Evolutionary conservation across 345 rosid genomes (phyloP).

Genomic region (Euphorbia peplus): DNA sequence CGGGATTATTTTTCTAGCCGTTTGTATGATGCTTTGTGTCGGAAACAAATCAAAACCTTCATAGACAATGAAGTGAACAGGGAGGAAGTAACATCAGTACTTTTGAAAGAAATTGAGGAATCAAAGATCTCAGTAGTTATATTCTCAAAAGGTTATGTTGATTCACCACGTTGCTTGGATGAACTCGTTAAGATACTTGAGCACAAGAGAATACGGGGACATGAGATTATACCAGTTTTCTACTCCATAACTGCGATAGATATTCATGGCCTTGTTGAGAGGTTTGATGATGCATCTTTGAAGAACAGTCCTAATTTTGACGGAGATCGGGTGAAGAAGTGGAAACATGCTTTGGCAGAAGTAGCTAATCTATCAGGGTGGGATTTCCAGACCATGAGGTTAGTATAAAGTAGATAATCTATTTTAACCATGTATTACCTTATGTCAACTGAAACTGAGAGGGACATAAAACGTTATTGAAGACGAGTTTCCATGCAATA

Average conservation of each 20-base stretch:
- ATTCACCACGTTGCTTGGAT: not conserved
- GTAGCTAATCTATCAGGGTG: not conserved
- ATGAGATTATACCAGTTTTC: not conserved
- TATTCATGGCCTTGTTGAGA: not conserved
- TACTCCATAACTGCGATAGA: not conserved
- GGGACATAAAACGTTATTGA: too few relatives aligned
- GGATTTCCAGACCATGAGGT: not conserved
- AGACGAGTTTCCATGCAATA: too few relatives aligned
- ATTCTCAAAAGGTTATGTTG: not conserved
- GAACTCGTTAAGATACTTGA: not conserved
- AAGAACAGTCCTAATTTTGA: not conserved
- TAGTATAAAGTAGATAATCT: not conserved
- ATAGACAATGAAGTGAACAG: not conserved
- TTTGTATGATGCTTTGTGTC: not conserved
- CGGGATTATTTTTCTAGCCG: not conserved
- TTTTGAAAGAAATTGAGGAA: not conserved
- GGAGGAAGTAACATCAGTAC: not conserved
- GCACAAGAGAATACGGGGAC: not conserved
- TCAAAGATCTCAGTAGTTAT: not conserved
- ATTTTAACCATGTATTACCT: too few relatives aligned
- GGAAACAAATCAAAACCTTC: not conserved
- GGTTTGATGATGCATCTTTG: not conserved
- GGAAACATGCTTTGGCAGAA: not conserved
- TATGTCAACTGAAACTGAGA: too few relatives aligned
- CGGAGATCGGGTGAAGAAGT: not conserved